These are phyloP conservation scores for Sarocladium oryzae DNA, from an alignment of 2,329 filamentous ascomycete genomes.

Conservation along the genomic window DNA sequence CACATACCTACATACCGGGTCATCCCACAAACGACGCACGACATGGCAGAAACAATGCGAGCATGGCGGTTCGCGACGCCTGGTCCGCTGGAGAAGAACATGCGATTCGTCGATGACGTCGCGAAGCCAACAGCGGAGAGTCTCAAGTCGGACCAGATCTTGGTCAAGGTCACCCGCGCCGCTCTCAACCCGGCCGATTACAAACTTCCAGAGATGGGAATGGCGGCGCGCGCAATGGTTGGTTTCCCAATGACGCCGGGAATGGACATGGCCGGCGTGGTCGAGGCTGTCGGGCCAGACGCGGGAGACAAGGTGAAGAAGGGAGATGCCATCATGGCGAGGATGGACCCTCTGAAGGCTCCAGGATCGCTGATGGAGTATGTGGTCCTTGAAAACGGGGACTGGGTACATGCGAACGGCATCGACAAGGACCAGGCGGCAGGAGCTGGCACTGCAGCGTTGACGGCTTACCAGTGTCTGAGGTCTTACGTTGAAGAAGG, in stretches of 20 bases:
- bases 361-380: constrained; percentile 39
- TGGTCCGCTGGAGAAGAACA: constrained; percentile 18
- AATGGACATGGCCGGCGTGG: constrained; percentile 45
- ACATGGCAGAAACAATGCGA: constrained; percentile 16
- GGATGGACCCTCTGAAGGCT: constrained; percentile 19
- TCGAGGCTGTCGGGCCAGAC: constrained; percentile 28
- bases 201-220: constrained; percentile 37
- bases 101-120: constrained; percentile 16
- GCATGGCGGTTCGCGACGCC: constrained; percentile 22
- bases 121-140: constrained; percentile 15
- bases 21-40: not conserved
- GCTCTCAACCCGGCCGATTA: constrained; percentile 44
- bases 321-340: constrained; percentile 39
- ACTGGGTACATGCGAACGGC: constrained; percentile 31
- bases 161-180: constrained; percentile 36
- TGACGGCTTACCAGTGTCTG: constrained; percentile 44
- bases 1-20: not conserved
- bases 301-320: constrained; percentile 24
- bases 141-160: constrained; percentile 25
- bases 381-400: constrained; percentile 24
- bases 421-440: constrained; percentile 36
- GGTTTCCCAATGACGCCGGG: constrained; percentile 36
- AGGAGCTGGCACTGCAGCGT: constrained; percentile 34
- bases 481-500: constrained; percentile 44
- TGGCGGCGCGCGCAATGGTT: constrained; percentile 25